Evolutionary conservation across 2,329 filamentous ascomycete species (phyloP), one percentile per base, ranked within the genome.

Genomic region (Diplodia intermedia): DNA sequence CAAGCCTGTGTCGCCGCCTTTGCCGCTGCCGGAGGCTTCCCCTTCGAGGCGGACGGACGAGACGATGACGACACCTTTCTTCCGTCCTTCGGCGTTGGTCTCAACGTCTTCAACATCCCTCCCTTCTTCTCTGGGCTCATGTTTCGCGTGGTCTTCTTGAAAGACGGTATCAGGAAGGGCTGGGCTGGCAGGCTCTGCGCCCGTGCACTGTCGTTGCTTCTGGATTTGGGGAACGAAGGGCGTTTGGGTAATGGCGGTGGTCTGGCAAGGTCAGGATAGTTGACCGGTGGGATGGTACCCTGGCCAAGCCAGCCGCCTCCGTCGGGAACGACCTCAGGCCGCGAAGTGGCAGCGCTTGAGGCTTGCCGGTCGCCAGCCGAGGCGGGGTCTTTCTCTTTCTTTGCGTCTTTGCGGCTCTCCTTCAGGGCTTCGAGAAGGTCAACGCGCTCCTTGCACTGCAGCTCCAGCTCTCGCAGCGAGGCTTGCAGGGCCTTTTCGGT

Each of bases 381-480:
- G 8, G 36, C 50, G 23, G 50, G n/a, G 20, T 20, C 36, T 29
- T 66, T 63, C 36, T 80, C 78, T 70, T 82, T 75, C 73, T 79
- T 80, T 9, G 82, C 82, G 56, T 89, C 87, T 70, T 85, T 81
- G 38, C 87, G 82, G 73, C 88, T 90, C 71, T 91, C 83, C 69
- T 89, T 88, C 68, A 98, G 82, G 7, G 94, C 91, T 76, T 95
- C 91, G 7, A 98, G 85, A 40, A 98, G 83, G 76, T 97, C 93
- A 62, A 97, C 92, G 60, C 94, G 88, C 80, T 98, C 94, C 78
- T 95, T 94, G 79, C 94, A 97, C 80, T 97, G 94, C 70, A 94
- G 78, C 77, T 98, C 93, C 75, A 98, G 86, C 74, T 93, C 86
- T 69, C 88, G 88, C 69, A 98, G 81, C 60, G 93, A 96, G 67